Percentiles rank a stretch among this genome's conserved stretches.
These are phyloP conservation scores for Septoria linicola DNA, from an alignment of 2,329 filamentous ascomycete genomes.

Conservation along the genomic window DNA sequence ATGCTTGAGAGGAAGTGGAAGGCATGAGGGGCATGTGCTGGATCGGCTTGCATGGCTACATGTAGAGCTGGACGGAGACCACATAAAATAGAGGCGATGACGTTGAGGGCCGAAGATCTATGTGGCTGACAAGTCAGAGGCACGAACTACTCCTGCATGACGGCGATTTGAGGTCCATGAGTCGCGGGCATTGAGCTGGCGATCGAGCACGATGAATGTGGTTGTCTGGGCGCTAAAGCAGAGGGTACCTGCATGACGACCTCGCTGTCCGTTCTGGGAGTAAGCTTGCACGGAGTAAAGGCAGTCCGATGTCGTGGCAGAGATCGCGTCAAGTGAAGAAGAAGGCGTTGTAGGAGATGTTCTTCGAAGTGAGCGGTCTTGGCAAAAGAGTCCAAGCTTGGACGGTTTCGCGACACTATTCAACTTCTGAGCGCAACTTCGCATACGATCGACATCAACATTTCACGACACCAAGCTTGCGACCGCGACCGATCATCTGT, in stretches of 20 bases:
- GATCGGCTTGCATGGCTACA: background rate
- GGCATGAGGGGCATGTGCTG: conserved; percentile 2
- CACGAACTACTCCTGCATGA: conserved; percentile 11
- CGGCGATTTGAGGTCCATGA: background rate
- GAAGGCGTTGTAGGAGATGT: too few relatives aligned
- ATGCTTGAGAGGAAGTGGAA: conserved; percentile 4
- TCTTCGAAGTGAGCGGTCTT: too few relatives aligned
- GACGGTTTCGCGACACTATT: too few relatives aligned
- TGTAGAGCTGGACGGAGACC: background rate
- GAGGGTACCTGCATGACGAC: conserved; percentile 11
- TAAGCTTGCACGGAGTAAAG: conserved; percentile 1
- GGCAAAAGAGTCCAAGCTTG: too few relatives aligned
- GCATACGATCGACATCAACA: too few relatives aligned
- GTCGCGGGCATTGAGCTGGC: background rate
- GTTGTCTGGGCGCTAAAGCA: conserved; percentile 2
- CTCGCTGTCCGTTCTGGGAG: background rate
- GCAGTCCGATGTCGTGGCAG: background rate
- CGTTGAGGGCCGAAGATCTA: conserved; percentile 7
- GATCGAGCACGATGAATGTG: background rate
- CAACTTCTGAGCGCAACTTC: too few relatives aligned
- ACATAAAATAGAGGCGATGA: conserved; percentile 8
- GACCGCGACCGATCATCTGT: too few relatives aligned
- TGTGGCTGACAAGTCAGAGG: conserved; percentile 12
- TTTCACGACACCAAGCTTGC: background rate
- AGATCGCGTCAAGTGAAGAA: too few relatives aligned